These are phyloP conservation scores for Solanum chacoense DNA, from an alignment of 305 asterid species.

Conservation along the genomic window DNA sequence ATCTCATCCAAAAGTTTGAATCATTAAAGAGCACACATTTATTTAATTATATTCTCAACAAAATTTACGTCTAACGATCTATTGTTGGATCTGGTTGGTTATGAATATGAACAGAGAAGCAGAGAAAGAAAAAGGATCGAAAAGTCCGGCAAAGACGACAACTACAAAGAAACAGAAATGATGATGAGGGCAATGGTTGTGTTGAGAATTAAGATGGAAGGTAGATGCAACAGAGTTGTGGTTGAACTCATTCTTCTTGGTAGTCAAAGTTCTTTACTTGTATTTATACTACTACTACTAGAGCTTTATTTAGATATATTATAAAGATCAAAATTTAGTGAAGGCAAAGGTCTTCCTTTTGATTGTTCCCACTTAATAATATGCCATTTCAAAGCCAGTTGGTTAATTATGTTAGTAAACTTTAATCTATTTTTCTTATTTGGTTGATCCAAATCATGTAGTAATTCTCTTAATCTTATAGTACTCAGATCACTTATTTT, in stretches of 20 bases:
- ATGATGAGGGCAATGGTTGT: background rate
- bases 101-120: background rate
- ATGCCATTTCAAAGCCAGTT: background rate
- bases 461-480: background rate
- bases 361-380: background rate
- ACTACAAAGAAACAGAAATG: background rate
- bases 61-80: background rate
- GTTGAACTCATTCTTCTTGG: background rate
- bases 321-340: background rate
- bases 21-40: background rate
- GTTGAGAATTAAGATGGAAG: background rate
- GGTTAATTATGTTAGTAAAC: background rate
- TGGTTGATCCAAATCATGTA: background rate
- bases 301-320: background rate
- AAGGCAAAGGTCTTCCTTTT: constrained; percentile 6
- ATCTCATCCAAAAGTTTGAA: background rate
- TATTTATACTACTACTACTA: background rate
- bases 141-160: background rate
- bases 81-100: background rate
- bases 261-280: background rate
- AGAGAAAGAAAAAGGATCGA: background rate
- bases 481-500: background rate
- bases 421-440: background rate
- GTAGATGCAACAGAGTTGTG: background rate
- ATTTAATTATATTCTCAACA: background rate